Evolutionary conservation across 768 basidiomycete genomes (phyloP).

Genomic region (Tulasnella sp.): DNA sequence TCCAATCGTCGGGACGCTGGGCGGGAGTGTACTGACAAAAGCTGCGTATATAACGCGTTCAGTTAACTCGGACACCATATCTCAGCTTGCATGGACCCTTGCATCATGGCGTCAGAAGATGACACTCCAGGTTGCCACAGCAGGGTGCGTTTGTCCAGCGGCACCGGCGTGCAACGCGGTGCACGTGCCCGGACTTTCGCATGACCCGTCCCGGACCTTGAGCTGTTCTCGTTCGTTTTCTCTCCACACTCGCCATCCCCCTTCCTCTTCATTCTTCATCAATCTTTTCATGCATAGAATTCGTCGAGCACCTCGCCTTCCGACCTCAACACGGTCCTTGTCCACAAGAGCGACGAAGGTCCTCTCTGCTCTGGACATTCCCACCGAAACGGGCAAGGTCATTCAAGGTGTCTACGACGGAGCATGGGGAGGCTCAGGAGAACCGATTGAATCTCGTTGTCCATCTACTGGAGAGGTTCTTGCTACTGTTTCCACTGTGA

Average conservation of each 20-base stretch:
- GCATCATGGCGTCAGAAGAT: too few relatives aligned
- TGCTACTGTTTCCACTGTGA: conserved; percentile 66
- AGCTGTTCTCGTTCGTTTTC: neutral
- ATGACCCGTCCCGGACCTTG: conserved; percentile 1
- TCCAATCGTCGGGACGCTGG: too few relatives aligned
- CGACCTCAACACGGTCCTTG: conserved; percentile 26
- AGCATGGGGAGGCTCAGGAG: conserved; percentile 71
- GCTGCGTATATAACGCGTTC: too few relatives aligned
- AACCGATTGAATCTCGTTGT: conserved; percentile 65
- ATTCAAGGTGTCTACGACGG: conserved; percentile 74
- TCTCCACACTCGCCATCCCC: neutral
- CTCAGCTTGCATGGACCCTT: neutral
- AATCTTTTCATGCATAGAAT: neutral
- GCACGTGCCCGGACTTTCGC: conserved; percentile 7
- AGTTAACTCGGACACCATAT: too few relatives aligned
- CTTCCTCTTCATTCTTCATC: neutral
- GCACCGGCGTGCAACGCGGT: neutral
- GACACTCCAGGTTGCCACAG: neutral
- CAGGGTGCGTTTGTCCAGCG: neutral
- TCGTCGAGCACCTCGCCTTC: neutral
- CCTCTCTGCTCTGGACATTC: conserved; percentile 62
- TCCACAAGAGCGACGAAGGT: conserved; percentile 69
- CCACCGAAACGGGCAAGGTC: conserved; percentile 51
- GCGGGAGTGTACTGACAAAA: too few relatives aligned
- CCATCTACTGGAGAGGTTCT: conserved; percentile 85